Conservation (phyloP, 1,284 basidiomycete genomes). For the Hemileia vastatrix region DNA sequence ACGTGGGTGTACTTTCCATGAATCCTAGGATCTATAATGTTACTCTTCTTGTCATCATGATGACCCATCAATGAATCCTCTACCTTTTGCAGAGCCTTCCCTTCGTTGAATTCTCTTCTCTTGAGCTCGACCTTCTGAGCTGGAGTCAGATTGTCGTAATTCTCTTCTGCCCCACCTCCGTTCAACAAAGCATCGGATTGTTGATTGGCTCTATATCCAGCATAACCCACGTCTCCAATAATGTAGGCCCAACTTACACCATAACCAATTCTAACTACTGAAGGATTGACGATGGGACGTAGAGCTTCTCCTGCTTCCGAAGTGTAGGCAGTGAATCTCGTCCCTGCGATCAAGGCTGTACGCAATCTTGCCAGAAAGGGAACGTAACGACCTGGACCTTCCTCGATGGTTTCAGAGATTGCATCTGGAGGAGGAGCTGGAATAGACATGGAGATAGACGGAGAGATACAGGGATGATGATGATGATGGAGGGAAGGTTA, state of each 20-base stretch:
- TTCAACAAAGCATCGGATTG: slow-evolving; percentile 26
- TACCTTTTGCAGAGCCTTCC: neutral
- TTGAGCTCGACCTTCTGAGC: slow-evolving; percentile 32
- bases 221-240: slow-evolving; percentile 36
- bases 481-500: too few species aligned
- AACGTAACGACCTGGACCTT: too few species aligned
- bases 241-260: slow-evolving; percentile 42
- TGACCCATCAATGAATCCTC: neutral
- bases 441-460: too few species aligned
- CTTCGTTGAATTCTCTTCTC: slow-evolving; percentile 26
- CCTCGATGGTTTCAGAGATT: too few species aligned
- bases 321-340: slow-evolving; percentile 31
- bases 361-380: slow-evolving; percentile 13
- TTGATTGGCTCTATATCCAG: slow-evolving; percentile 31
- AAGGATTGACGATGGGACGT: slow-evolving; percentile 37
- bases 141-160: slow-evolving; percentile 6
- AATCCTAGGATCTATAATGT: slow-evolving; percentile 23
- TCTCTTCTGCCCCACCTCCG: slow-evolving; percentile 17
- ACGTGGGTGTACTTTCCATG: slow-evolving; percentile 27
- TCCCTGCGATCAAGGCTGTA: slow-evolving; percentile 1
- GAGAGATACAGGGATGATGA: too few species aligned
- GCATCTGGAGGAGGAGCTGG: too few species aligned
- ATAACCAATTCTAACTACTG: slow-evolving; percentile 36
- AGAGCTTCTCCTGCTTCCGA: slow-evolving; percentile 43
- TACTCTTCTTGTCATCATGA: neutral